Evolutionary conservation across 176 grass and related monocot genomes (phyloP), one percentile per base, ranked within the genome.

Genomic region (Chrysopogon serrulatus): DNA sequence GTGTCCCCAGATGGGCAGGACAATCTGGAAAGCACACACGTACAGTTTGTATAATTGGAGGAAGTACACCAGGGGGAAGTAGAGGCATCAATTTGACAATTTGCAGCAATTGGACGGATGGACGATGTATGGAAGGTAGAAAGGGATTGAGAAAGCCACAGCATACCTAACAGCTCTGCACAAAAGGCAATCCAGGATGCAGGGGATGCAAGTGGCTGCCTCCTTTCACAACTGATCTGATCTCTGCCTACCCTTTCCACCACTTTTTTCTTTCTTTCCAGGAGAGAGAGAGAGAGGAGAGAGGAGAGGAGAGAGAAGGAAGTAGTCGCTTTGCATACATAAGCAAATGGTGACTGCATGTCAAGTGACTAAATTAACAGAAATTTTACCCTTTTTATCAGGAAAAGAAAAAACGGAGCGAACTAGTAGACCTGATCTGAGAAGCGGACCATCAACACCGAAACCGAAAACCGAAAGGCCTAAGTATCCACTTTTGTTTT

Each of bases 1-100:
- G 68, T 71, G 39, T 71, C 68, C 17, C 40, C 67, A 18, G 26
- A 63, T 63, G 68, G 12, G 10, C 30, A 72, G 31, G 41, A 71
- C 53, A 44, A 84, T 66, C 81, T 73, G 86, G 34, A 84, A 79
- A 73, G 44, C 41, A 10, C 19, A n/a, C 66, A 26, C 6, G 5
- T 12, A n/a, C n/a, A n/a, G n/a, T 47, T 24, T 41, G 37, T 36
- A 5, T 32, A 53, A 53, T 71, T n/a, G 73, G 64, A 83, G 73
- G 60, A 72, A 54, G 67, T 41, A 44, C 66, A 66, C 43, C 18
- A 47, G 42, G 57, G 9, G 31, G 44, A 30, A 5, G 16, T 0
- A 76, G 14, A 39, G 2, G 16, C 31, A 63, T 71, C 30, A 19
- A 36, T 37, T 61, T 13, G 67, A 17, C 13, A 27, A 26, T 72